A percentile compares a stretch with the other conserved stretches of the same genome.
Conservation (phyloP, 768 basidiomycete genomes). For the Mycena latifolia region DNA sequence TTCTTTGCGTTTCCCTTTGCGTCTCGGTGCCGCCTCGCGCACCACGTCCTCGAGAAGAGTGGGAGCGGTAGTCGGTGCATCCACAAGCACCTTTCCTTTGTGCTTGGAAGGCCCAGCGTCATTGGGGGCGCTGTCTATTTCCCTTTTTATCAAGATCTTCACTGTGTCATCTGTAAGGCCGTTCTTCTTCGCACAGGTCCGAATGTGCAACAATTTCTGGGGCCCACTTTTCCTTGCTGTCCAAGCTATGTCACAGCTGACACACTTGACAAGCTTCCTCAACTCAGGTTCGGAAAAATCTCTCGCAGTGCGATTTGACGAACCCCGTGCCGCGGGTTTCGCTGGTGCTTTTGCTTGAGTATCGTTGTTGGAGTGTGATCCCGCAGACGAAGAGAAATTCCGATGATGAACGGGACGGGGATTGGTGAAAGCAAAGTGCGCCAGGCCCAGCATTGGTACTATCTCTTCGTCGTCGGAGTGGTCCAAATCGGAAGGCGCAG, state of each 20-base stretch:
- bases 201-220: conserved; percentile 78
- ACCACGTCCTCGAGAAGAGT: conserved; percentile 70
- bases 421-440: conserved; percentile 55
- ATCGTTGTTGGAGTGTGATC: conserved; percentile 26
- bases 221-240: conserved; percentile 72
- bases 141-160: conserved; percentile 61
- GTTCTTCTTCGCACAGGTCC: conserved; percentile 74
- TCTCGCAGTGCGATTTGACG: conserved; percentile 39
- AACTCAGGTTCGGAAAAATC: conserved; percentile 64
- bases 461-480: conserved; percentile 44
- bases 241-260: conserved; percentile 77
- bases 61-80: conserved; percentile 33
- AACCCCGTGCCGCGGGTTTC: conserved; percentile 23
- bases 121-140: conserved; percentile 47
- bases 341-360: conserved; percentile 24
- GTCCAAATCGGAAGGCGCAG: background rate
- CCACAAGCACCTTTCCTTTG: conserved; percentile 38
- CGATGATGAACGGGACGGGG: conserved; percentile 20
- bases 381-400: conserved; percentile 33
- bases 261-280: conserved; percentile 64
- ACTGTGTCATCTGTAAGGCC: conserved; percentile 68
- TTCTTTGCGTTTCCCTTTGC: conserved; percentile 54
- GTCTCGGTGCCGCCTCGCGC: conserved; percentile 58
- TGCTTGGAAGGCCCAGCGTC: conserved; percentile 22
- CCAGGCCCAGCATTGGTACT: conserved; percentile 42